Percentiles rank a stretch among this genome's conserved stretches.
phyloP scores from a whole-genome alignment of 2,329 filamentous ascomycete genomes.

The Ophidiomyces ophidiicola region DNA sequence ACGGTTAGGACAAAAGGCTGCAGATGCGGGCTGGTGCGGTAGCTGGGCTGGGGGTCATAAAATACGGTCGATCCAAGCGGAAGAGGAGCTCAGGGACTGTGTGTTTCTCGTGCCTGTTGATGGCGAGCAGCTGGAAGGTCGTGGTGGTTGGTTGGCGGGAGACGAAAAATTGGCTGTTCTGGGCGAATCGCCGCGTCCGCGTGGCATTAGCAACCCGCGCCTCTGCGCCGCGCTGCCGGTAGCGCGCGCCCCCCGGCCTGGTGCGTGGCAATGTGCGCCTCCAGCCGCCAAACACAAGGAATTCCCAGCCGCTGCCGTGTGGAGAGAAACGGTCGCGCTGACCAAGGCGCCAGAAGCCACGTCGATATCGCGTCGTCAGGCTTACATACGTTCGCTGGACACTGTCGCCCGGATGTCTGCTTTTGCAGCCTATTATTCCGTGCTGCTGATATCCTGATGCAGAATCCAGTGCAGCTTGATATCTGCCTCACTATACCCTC shows the following conservation, averaged over 20 bases:
- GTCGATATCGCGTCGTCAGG: too few relatives aligned
- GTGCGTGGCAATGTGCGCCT: too few relatives aligned
- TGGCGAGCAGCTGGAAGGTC: neutral
- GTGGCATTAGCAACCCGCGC: conserved; percentile 2
- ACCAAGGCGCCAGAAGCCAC: too few relatives aligned
- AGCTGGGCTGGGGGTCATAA: neutral
- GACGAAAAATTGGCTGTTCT: conserved; percentile 7
- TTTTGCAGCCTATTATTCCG: too few relatives aligned
- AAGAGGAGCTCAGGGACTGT: neutral
- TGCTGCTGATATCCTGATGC: too few relatives aligned
- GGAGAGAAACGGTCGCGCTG: too few relatives aligned
- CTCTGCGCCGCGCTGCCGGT: neutral
- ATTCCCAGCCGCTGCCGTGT: too few relatives aligned
- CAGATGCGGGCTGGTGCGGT: neutral
- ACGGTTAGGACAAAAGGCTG: neutral
- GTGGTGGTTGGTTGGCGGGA: conserved; percentile 2
- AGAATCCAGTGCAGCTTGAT: too few relatives aligned
- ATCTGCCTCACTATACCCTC: neutral
- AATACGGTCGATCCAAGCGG: neutral
- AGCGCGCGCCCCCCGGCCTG: neutral
- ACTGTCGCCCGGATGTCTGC: too few relatives aligned
- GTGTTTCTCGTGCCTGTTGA: conserved; percentile 2
- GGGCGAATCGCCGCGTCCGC: conserved; percentile 5
- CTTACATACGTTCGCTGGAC: too few relatives aligned
- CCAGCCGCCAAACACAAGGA: too few relatives aligned